Evolutionary conservation across 1,284 basidiomycete genomes (phyloP), one percentile per base, ranked within the genome.

Genomic region (Meira nashicola): DNA sequence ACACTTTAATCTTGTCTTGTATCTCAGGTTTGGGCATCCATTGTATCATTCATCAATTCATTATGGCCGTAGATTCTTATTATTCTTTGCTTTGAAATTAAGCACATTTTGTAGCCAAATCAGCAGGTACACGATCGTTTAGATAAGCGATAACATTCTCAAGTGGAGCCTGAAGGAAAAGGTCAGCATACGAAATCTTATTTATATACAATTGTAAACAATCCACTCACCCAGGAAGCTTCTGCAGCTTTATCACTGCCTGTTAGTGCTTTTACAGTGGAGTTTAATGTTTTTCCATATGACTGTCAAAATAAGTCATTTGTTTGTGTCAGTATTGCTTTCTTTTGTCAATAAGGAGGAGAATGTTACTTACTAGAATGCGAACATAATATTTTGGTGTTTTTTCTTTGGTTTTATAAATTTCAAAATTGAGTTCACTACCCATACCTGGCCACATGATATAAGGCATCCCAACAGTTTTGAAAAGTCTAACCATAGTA

Each of bases 401-500:
- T 49, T 33, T 33, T 33, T 33, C 28, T 8, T 65, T 54, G 47
- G 65, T 4, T 44, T 37, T 8, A 40, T 56, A 70, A n/a, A 69
- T 61, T 51, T 70, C 68, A 21, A 70, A 50, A 1, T 68, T 60
- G 23, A 70, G 57, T 54, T 70, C 67, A 25, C 51, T 55, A 1
- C 68, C 67, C 51, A 67, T 57, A 2, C 62, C 65, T 6, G 68
- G 68, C 67, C 67, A 69, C 44, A 59, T 38, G 53, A 70, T 64
- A 15, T 59, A 66, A 6, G 54, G 55, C 38, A 66, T 51, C 7
- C 64, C 66, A 11, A 70, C 21, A 1, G 53, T 53, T 60, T 69
- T 68, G 60, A 69, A 63, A 2, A 70, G 60, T 1, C 68, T n/a
- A 0, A 70, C 68, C 68, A 70, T 70, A 38, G 67, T 70, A 2